Conservation (phyloP, 805 yeast genomes). For the Spathaspora sp. region DNA sequence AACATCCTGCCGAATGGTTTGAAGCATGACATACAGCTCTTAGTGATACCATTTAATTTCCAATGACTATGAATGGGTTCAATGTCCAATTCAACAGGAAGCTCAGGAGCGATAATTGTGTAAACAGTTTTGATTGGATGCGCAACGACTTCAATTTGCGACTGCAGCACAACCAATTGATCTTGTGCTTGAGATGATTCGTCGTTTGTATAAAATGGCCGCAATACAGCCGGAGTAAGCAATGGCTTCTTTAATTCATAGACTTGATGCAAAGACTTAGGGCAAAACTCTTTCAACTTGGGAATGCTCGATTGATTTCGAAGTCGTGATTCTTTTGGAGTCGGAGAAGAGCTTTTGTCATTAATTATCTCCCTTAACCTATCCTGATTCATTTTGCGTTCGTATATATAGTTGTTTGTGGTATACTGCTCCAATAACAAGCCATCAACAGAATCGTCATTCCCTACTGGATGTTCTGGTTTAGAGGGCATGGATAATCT, state of each 20-base stretch:
- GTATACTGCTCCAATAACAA: slow-evolving; percentile 13
- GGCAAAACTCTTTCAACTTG: not conserved
- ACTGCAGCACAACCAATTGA: not conserved
- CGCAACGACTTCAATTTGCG: not conserved
- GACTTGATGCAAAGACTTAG: slow-evolving; percentile 26
- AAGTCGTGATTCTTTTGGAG: slow-evolving; percentile 1
- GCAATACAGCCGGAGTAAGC: slow-evolving; percentile 50
- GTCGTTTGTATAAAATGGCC: slow-evolving; percentile 25
- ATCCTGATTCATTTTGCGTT: slow-evolving; percentile 9
- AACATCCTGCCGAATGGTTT: slow-evolving; percentile 18
- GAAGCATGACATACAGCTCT: slow-evolving; percentile 42
- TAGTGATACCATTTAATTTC: slow-evolving; percentile 43
- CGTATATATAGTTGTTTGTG: slow-evolving; percentile 18
- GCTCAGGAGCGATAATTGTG: not conserved
- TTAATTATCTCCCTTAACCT: slow-evolving; percentile 6
- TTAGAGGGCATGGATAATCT: slow-evolving; percentile 25
- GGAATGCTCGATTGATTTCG: slow-evolving; percentile 4
- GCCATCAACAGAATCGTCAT: not conserved
- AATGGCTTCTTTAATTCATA: slow-evolving; percentile 46
- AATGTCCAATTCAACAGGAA: slow-evolving; percentile 3
- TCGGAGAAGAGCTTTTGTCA: not conserved
- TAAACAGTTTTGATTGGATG: slow-evolving; percentile 1
- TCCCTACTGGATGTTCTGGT: slow-evolving; percentile 1
- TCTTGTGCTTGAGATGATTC: not conserved
- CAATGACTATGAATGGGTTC: slow-evolving; percentile 54